Evolutionary conservation across 2,329 filamentous ascomycete species (phyloP).

Genomic region (Alternaria atra): DNA sequence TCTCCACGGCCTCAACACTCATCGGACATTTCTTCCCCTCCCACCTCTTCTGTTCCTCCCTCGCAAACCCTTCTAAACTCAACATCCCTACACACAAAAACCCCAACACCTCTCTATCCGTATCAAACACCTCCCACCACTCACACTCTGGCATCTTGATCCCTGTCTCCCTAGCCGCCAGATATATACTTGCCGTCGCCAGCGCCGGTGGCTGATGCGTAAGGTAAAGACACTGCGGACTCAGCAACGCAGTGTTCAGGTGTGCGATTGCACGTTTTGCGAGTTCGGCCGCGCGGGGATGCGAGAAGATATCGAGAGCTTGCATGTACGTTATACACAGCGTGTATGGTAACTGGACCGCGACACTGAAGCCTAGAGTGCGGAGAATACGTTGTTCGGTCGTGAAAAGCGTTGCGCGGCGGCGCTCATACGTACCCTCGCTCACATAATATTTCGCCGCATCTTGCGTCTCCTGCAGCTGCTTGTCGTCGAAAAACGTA

Average conservation of each 20-base stretch:
- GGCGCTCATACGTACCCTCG: conserved; percentile 72
- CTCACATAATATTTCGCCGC: conserved; percentile 66
- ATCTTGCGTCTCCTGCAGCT: conserved; percentile 29
- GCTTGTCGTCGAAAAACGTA: conserved; percentile 58
- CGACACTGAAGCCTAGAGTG: conserved; percentile 80
- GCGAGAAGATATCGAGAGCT: conserved; percentile 74
- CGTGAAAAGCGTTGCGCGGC: conserved; percentile 71
- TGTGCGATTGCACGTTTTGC: conserved; percentile 75
- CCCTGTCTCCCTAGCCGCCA: conserved; percentile 79
- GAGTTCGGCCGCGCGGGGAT: conserved; percentile 60
- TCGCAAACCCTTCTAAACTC: conserved; percentile 77
- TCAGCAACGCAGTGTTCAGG: conserved; percentile 86
- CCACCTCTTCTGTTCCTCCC: conserved; percentile 66
- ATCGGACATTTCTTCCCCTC: conserved; percentile 63
- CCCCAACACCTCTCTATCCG: conserved; percentile 91
- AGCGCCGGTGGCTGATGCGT: conserved; percentile 90
- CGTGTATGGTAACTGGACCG: conserved; percentile 84
- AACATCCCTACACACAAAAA: conserved; percentile 88
- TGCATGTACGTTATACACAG: conserved; percentile 93
- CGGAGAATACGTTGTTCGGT: conserved; percentile 81
- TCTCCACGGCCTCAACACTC: conserved; percentile 65
- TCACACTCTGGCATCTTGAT: conserved; percentile 82
- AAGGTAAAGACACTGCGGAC: conserved; percentile 86
- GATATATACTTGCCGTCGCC: conserved; percentile 88
- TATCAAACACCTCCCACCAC: conserved; percentile 99